Percentiles rank a stretch among this genome's conserved stretches.
Conservation (phyloP, 2,329 filamentous ascomycete genomes). For the Proliferodiscus dingleyae region DNA sequence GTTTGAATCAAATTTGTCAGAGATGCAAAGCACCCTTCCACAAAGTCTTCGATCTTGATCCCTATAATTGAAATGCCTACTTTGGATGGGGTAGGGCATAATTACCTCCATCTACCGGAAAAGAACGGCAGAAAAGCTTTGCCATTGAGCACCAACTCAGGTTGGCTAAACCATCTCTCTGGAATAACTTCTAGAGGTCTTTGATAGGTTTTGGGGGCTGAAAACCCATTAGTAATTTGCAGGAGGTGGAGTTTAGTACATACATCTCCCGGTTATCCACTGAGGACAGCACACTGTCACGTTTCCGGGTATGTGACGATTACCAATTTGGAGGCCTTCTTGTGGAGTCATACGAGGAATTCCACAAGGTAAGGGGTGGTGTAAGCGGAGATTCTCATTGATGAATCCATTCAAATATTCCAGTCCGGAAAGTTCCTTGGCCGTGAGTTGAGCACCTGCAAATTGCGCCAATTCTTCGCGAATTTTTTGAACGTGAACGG, state of each 20-base stretch:
- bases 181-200: slow-evolving; percentile 25
- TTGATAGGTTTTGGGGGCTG: slow-evolving; percentile 4
- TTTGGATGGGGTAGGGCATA: no score
- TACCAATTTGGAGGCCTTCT: slow-evolving; percentile 24
- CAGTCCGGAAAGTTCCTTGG: not conserved
- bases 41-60: no score
- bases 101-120: not conserved
- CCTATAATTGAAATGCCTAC: no score
- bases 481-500: not conserved
- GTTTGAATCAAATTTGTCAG: no score
- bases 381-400: slow-evolving; percentile 8
- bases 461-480: not conserved
- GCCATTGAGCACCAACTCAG: slow-evolving; percentile 15
- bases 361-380: not conserved
- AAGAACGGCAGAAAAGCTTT: slow-evolving; percentile 25
- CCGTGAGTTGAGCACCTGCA: not conserved
- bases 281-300: slow-evolving; percentile 1
- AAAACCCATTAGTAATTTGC: not conserved
- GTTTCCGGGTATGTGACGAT: slow-evolving; percentile 3
- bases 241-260: not conserved
- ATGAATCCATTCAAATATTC: slow-evolving; percentile 8
- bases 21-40: no score
- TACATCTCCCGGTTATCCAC: slow-evolving; percentile 2
- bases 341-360: slow-evolving; percentile 33
- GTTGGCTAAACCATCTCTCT: slow-evolving; percentile 23